phyloP scores from a whole-genome alignment of 1,139 yeast species.

The Candida smagusa region DNA sequence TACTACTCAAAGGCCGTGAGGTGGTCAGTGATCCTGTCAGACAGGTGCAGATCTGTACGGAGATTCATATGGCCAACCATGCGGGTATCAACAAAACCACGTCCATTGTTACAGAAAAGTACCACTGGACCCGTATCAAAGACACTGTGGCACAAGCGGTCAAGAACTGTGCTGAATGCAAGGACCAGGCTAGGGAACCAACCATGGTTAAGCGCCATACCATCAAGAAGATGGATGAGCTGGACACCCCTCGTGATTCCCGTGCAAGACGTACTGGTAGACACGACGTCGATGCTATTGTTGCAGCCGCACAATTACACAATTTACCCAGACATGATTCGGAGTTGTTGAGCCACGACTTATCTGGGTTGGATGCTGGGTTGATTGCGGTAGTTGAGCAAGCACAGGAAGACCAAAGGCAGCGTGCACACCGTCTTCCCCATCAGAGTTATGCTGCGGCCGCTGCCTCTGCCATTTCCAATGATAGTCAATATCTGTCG shows the following conservation, averaged over 20 bases:
- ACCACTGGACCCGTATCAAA: conserved; percentile 90
- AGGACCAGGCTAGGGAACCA: conserved; percentile 39
- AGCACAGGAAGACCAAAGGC: conserved; percentile 35
- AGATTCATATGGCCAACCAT: conserved; percentile 65
- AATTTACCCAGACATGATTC: conserved; percentile 30
- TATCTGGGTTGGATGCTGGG: conserved; percentile 48
- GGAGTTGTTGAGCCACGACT: conserved; percentile 33
- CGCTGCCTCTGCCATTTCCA: conserved; percentile 38
- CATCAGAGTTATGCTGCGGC: conserved; percentile 38
- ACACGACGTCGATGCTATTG: conserved; percentile 36
- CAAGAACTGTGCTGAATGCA: conserved; percentile 72
- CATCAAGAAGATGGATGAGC: conserved; percentile 17
- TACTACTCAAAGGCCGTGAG: conserved; percentile 76
- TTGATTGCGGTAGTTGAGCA: conserved; percentile 69
- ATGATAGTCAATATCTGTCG: conserved; percentile 18
- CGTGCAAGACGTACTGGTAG: conserved; percentile 21
- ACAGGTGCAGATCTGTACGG: conserved; percentile 74
- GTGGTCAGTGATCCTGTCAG: conserved; percentile 73
- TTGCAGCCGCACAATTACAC: conserved; percentile 34
- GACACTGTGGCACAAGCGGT: conserved; percentile 82
- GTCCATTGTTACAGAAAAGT: conserved; percentile 68
- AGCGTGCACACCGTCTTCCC: conserved; percentile 10
- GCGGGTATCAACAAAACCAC: conserved; percentile 93
- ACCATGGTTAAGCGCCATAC: conserved; percentile 26
- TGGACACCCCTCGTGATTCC: conserved; percentile 13